A percentile compares a stretch with the other conserved stretches of the same genome.
phyloP scores from a whole-genome alignment of 257 asterid species.

The Lycium ferocissimum region DNA sequence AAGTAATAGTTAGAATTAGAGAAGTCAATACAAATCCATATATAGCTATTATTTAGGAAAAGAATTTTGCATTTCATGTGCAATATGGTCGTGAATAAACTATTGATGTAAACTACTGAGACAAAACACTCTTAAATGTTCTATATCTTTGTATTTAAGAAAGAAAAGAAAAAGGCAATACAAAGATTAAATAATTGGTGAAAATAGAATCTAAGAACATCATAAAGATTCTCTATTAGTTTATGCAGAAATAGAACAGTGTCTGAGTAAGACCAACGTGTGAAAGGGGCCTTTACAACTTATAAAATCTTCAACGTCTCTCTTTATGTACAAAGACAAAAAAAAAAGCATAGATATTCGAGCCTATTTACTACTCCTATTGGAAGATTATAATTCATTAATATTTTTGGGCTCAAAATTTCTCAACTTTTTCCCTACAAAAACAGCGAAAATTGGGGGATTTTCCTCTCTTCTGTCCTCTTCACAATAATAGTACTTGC shows the following conservation, averaged over 20 bases:
- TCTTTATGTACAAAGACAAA: constrained; percentile 36
- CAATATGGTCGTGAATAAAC: constrained; percentile 16
- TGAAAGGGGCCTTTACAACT: not conserved
- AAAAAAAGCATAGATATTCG: constrained; percentile 26
- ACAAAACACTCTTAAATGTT: not conserved
- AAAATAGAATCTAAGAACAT: constrained; percentile 4
- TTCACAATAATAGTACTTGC: not conserved
- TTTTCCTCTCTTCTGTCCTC: constrained; percentile 28
- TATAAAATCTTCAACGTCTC: constrained; percentile 40
- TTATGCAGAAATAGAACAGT: not conserved
- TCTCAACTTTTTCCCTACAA: constrained; percentile 30
- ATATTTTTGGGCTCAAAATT: constrained; percentile 20
- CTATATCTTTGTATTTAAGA: not conserved
- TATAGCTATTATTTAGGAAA: not conserved
- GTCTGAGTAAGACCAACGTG: constrained; percentile 30
- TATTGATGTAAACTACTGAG: not conserved
- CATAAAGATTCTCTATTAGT: constrained; percentile 10
- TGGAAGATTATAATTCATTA: not conserved
- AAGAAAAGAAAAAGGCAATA: not conserved
- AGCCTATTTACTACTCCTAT: constrained; percentile 31
- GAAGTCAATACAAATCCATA: not conserved
- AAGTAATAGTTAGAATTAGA: not conserved
- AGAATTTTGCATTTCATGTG: not conserved
- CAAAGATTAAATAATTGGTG: not conserved
- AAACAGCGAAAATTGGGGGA: constrained; percentile 36